Base-by-base conservation (phyloP, 228 moss, liverwort and hornwort genomes). In the Sphagnum magellanicum region DNA sequence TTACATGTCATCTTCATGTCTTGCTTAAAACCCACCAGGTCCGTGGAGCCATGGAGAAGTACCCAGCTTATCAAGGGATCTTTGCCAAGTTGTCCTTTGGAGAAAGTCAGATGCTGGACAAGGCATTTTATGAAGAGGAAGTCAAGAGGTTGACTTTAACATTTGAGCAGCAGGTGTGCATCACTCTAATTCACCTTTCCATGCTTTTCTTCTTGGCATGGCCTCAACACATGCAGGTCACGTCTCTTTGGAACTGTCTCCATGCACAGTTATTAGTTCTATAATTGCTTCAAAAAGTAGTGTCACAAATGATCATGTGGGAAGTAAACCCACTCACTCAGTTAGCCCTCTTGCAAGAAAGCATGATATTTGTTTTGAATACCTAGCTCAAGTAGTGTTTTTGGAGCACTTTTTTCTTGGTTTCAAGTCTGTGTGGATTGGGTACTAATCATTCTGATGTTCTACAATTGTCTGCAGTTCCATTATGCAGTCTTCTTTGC, bases 101-200 rank as follows among this genome's bases (percentile, higher is more conserved):
- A 64, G 97, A 98, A 73, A 93, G 93, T 73, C 97, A 98, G 65
- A 98, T 98, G 97, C 93, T 98, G 50, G 97, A 98, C 69, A 98
- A 93, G 80, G 84, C 90, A 50, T 98, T 98, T 65, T 98, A 88
- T 53, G 97, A 98, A 72, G 93, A 98, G 77, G 88, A 91, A 69
- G 97, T 93, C 59, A 97, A 93, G 80, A 84, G 77, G 67, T 71
- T 97, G 75, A 87, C 90, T 3, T 80, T 87, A 6, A 77, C 93
- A 7, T 97, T 93, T 74, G 91, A 97, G 71, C 97, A 97, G 78
- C 97, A 97, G 93, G 97, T 93, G 58, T 53, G 51, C 70, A 11
- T 48, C 50, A 4, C 15, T 16, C 5, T 65, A 12, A 14, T 16
- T 64, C 47, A 14, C 8, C 46, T 51, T 60, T n/a, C 46, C n/a